phyloP scores from a whole-genome alignment of 371 early-diverging fungal genomes.

The Globomyces sp. region DNA sequence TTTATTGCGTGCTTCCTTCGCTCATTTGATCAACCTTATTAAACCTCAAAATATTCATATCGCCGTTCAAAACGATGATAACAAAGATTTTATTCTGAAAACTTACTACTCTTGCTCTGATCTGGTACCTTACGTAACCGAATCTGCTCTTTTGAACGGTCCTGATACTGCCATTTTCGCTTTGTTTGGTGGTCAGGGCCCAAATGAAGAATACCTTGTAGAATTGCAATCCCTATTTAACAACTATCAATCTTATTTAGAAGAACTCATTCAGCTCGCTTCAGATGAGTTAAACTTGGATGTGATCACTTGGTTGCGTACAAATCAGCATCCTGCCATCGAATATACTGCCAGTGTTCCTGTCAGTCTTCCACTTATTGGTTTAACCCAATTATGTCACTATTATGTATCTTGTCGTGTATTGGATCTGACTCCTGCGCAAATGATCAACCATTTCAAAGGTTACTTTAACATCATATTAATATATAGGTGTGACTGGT shows the following conservation, averaged over 20 bases:
- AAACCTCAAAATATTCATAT: too few species aligned
- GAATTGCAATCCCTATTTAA: slow-evolving; percentile 70
- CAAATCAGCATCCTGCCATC: slow-evolving; percentile 79
- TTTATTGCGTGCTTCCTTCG: too few species aligned
- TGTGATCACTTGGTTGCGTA: slow-evolving; percentile 70
- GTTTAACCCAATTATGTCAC: slow-evolving; percentile 80
- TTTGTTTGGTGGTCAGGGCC: slow-evolving; percentile 70
- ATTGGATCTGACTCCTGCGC: slow-evolving; percentile 38
- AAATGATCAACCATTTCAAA: slow-evolving; percentile 37
- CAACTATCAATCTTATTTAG: slow-evolving; percentile 72
- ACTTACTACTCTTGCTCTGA: too few species aligned
- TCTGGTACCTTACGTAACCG: too few species aligned
- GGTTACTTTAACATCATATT: slow-evolving; percentile 27
- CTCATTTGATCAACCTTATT: too few species aligned
- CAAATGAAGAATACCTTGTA: slow-evolving; percentile 91
- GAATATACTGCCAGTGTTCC: slow-evolving; percentile 81
- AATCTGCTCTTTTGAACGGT: too few species aligned
- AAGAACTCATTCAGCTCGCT: slow-evolving; percentile 73
- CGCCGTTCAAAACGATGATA: too few species aligned
- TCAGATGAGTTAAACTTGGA: slow-evolving; percentile 80
- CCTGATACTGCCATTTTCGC: slow-evolving; percentile 21
- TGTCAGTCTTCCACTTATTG: slow-evolving; percentile 87
- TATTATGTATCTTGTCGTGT: slow-evolving; percentile 77
- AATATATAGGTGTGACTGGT: slow-evolving; percentile 74
- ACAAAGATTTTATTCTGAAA: too few species aligned